Percentiles rank a stretch among this genome's conserved stretches.
Conservation (phyloP, 768 basidiomycete species). For the Russula abietina region DNA sequence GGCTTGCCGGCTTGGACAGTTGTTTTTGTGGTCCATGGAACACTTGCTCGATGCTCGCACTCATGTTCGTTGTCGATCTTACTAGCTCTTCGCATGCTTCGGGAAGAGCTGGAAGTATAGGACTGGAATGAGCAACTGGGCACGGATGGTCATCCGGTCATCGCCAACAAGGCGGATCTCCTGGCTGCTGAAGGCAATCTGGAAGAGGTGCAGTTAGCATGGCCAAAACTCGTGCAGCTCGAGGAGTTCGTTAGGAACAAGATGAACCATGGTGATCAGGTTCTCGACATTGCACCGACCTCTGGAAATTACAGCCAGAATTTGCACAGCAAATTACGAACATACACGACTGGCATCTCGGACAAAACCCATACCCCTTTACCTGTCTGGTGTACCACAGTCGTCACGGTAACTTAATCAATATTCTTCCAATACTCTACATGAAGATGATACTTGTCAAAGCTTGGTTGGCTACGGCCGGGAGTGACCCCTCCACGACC, state of each 20-base stretch:
- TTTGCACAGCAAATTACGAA: slow-evolving; percentile 57
- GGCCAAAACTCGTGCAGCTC: slow-evolving; percentile 48
- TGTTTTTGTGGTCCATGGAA: slow-evolving; percentile 89
- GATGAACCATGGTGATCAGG: slow-evolving; percentile 36
- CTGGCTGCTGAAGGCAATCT: slow-evolving; percentile 44
- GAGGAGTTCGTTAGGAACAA: slow-evolving; percentile 50
- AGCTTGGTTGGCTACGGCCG: slow-evolving; percentile 81
- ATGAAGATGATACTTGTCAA: slow-evolving; percentile 90
- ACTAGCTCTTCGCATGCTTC: slow-evolving; percentile 59
- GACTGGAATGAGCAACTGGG: slow-evolving; percentile 68
- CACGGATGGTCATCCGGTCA: slow-evolving; percentile 73
- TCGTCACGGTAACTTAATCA: neutral
- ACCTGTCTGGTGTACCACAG: neutral
- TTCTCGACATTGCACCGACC: slow-evolving; percentile 67
- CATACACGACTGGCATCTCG: slow-evolving; percentile 36
- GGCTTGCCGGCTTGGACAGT: slow-evolving; percentile 91
- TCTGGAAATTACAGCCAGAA: slow-evolving; percentile 89
- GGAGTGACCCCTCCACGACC: slow-evolving; percentile 69
- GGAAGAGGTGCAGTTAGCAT: slow-evolving; percentile 45
- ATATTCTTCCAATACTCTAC: neutral
- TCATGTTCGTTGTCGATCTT: slow-evolving; percentile 91
- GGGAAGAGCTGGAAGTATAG: slow-evolving; percentile 83
- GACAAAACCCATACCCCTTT: neutral
- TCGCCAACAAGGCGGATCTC: slow-evolving; percentile 94
- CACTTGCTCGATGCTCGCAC: slow-evolving; percentile 80